Evolutionary conservation across 805 yeast genomes (phyloP).

Genomic region (Hanseniaspora taiwanica): DNA sequence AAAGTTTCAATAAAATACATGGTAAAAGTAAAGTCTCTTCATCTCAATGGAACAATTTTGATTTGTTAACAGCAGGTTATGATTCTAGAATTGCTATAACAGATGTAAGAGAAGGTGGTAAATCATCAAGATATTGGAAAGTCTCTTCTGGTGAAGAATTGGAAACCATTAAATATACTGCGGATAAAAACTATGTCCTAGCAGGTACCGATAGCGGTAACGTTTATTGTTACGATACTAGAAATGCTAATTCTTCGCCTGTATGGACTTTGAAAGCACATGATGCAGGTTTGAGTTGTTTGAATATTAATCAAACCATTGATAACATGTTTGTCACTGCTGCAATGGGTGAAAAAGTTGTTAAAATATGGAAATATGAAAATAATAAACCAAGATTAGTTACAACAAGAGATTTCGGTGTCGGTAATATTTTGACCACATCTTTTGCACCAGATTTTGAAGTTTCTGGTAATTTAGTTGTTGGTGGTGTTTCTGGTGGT

Average conservation of each 20-base stretch:
- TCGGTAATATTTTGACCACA: conserved; percentile 78
- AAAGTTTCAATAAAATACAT: conserved; percentile 39
- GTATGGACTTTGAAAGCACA: conserved; percentile 96
- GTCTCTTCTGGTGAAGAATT: conserved; percentile 66
- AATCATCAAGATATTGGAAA: conserved; percentile 51
- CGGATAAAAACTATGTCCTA: conserved; percentile 41
- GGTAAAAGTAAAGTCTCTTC: conserved; percentile 69
- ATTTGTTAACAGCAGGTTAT: conserved; percentile 84
- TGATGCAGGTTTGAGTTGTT: conserved; percentile 80
- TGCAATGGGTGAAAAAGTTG: conserved; percentile 78
- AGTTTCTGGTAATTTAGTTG: conserved; percentile 67
- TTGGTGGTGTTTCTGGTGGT: conserved; percentile 79
- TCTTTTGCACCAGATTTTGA: conserved; percentile 80
- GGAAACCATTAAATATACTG: conserved; percentile 65
- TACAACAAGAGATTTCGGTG: conserved; percentile 80
- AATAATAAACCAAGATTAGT: conserved; percentile 66
- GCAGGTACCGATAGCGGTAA: conserved; percentile 90
- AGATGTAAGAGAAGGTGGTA: conserved; percentile 62
- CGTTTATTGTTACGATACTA: conserved; percentile 77
- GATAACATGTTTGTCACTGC: conserved; percentile 73
- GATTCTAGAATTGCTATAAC: conserved; percentile 71
- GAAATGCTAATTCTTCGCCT: conserved; percentile 47
- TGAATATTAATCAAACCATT: conserved; percentile 53
- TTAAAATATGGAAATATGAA: conserved; percentile 72
- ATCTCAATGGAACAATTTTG: conserved; percentile 75